Evolutionary conservation across 306 rosid genomes (phyloP).

Genomic region (Pterocarpus macrocarpus): DNA sequence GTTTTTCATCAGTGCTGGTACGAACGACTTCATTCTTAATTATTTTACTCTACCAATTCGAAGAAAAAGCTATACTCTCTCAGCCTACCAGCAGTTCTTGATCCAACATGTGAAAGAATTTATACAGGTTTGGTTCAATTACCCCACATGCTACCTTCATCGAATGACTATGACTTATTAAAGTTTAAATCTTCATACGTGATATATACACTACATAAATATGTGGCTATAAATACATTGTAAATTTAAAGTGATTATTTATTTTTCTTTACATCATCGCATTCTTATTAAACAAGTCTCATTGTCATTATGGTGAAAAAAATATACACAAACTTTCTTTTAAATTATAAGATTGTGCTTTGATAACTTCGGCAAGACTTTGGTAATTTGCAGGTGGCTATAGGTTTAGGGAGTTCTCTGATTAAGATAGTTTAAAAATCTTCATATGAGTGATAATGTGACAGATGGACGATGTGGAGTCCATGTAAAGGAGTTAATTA

Average conservation of each 20-base stretch:
- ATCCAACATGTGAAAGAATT: slow-evolving; percentile 54
- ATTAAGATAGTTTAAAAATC: too few relatives aligned
- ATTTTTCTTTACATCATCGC: not conserved
- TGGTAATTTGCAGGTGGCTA: too few relatives aligned
- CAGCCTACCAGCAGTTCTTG: slow-evolving; percentile 64
- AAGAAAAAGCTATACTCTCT: slow-evolving; percentile 46
- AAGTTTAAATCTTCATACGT: not conserved
- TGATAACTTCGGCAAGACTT: too few relatives aligned
- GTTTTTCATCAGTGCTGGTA: slow-evolving; percentile 77
- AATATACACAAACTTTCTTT: too few relatives aligned
- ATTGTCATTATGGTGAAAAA: too few relatives aligned
- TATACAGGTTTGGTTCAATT: slow-evolving; percentile 62
- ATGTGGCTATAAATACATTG: not conserved
- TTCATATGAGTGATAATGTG: too few relatives aligned
- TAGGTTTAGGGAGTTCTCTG: too few relatives aligned
- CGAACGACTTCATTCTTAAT: slow-evolving; percentile 78
- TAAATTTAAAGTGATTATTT: not conserved
- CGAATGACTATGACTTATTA: not conserved
- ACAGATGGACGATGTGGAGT: too few relatives aligned
- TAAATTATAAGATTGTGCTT: too few relatives aligned
- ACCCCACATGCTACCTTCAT: not conserved
- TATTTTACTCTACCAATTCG: slow-evolving; percentile 66
- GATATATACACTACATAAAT: not conserved
- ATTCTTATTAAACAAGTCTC: not conserved
- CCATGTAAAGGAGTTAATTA: too few relatives aligned